Conservation (phyloP, 2,329 filamentous ascomycete genomes). For the Colletotrichum orbiculare region DNA sequence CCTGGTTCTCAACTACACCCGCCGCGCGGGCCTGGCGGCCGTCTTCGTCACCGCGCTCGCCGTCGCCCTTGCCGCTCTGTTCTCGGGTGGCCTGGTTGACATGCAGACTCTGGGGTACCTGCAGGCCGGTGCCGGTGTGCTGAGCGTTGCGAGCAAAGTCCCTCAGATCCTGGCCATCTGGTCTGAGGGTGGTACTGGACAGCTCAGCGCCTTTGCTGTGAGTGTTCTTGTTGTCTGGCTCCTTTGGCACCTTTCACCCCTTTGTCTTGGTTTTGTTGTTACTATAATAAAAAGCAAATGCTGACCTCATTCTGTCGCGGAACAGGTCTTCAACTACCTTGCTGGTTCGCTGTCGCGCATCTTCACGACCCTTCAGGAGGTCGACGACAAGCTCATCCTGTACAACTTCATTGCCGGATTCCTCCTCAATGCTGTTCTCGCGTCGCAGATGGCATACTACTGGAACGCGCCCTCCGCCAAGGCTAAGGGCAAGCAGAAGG, state of each 20-base stretch:
- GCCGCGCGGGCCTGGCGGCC: constrained; percentile 74
- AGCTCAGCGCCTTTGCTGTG: constrained; percentile 96
- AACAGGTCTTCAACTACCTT: constrained; percentile 97
- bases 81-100: constrained; percentile 73
- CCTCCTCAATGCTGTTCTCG: constrained; percentile 86
- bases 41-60: constrained; percentile 83
- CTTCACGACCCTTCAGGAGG: constrained; percentile 97
- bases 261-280: no score
- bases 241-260: neutral
- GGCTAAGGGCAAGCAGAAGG: constrained; percentile 55
- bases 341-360: constrained; percentile 91
- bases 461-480: constrained; percentile 79
- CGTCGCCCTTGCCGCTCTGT: constrained; percentile 75
- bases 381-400: constrained; percentile 94
- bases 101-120: constrained; percentile 76
- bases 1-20: constrained; percentile 86
- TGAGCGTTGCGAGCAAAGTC: constrained; percentile 90
- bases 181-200: constrained; percentile 87
- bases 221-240: constrained; percentile 49
- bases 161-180: constrained; percentile 93
- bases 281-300: neutral
- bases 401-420: constrained; percentile 96
- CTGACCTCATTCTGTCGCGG: neutral
- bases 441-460: constrained; percentile 93
- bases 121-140: constrained; percentile 84